These are phyloP conservation scores for Phlegmacium glaucopus DNA, from an alignment of 768 basidiomycete species.

Conservation along the genomic window DNA sequence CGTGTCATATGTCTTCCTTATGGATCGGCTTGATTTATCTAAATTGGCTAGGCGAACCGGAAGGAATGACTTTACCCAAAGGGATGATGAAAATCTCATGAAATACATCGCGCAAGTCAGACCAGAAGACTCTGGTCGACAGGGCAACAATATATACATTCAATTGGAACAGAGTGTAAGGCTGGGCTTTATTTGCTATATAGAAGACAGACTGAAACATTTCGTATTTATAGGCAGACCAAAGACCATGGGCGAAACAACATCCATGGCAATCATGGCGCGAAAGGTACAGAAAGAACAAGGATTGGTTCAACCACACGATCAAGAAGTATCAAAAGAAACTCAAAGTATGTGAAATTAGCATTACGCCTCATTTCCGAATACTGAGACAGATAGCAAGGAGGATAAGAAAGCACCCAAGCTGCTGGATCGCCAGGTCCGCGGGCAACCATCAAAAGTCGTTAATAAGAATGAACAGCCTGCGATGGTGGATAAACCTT, in stretches of 20 bases:
- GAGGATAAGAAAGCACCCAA: too few species aligned
- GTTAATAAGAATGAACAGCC: too few species aligned
- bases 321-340: slow-evolving; percentile 39
- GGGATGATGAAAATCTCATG: slow-evolving; percentile 15
- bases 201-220: background rate
- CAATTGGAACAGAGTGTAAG: slow-evolving; percentile 43
- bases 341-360: slow-evolving; percentile 7
- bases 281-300: slow-evolving; percentile 51
- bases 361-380: too few species aligned
- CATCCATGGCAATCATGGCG: slow-evolving; percentile 67
- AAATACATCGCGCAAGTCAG: slow-evolving; percentile 42
- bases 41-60: background rate
- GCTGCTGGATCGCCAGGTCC: too few species aligned
- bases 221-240: slow-evolving; percentile 7
- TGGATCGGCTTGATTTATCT: too few species aligned
- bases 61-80: slow-evolving; percentile 10
- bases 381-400: background rate
- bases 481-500: too few species aligned
- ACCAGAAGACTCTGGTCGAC: slow-evolving; percentile 37
- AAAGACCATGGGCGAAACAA: slow-evolving; percentile 49
- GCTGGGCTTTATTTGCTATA: background rate
- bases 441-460: too few species aligned
- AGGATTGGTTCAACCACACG: slow-evolving; percentile 34
- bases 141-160: slow-evolving; percentile 43
- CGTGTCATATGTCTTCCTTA: too few species aligned